Base-by-base conservation (phyloP, 352 stramenopile genomes). In the Elongisporangium prolatum region DNA sequence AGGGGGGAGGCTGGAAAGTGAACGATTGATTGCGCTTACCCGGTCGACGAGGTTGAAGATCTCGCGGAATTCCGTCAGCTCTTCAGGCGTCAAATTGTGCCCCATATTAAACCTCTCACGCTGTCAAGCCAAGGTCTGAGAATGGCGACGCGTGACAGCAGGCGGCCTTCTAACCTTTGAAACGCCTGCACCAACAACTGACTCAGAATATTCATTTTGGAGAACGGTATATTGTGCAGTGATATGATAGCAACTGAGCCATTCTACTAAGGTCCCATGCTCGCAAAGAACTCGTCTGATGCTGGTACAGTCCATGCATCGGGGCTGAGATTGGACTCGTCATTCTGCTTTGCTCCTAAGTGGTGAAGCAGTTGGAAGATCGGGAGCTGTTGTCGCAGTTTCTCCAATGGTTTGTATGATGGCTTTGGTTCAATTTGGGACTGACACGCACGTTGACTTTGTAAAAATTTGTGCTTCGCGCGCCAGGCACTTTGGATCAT, bases 1-100 rank as follows among this genome's bases (percentile, higher is more conserved):
- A n/a, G n/a, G n/a, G n/a, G n/a, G n/a, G n/a, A n/a, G n/a, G n/a
- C n/a, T n/a, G n/a, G n/a, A n/a, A n/a, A n/a, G n/a, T n/a, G n/a
- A n/a, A n/a, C n/a, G n/a, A n/a, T n/a, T n/a, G n/a, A n/a, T n/a
- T n/a, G n/a, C 4, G 48, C 70, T 13, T 62, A 95, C 86, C 51
- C 86, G 73, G 63, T 98, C 92, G 21, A 98, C 90, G 18, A 98
- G 85, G 65, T 97, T 97, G 64, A 98, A 98, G 64, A 98, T 98
- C 66, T 98, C 92, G 47, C 89, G 83, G 58, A 97, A 98, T 74
- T 98, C 91, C 6, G 77, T 75, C 18, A 98, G 77, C 63, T 98
- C 91, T 53, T 96, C 85, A 0, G 69, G 18, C 11, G 72, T 83
- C 52, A 97, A 63, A 17, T 81, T 74, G 47, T 90, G 78, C 48